Percentiles rank a stretch among this genome's conserved stretches.
Evolutionary conservation across 768 basidiomycete species (phyloP).

Genomic region (Pleurotus giganteus): DNA sequence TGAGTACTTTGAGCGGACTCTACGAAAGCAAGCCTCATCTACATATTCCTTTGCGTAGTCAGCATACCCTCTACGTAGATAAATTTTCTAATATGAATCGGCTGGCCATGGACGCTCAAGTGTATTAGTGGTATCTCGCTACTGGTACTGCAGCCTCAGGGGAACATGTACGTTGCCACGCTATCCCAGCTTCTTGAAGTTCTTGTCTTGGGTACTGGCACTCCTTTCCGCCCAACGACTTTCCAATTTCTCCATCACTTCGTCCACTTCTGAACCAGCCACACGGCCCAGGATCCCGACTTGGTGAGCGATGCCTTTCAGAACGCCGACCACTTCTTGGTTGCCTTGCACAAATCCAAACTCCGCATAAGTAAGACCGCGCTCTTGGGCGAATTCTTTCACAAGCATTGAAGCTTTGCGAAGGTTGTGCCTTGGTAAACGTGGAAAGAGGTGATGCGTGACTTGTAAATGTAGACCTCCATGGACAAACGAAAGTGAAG

Average conservation of each 20-base stretch:
- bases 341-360: conserved; percentile 89
- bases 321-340: conserved; percentile 74
- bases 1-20: conserved; percentile 67
- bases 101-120: too few species aligned
- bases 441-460: conserved; percentile 95
- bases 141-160: too few species aligned
- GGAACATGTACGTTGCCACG: too few species aligned
- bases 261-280: conserved; percentile 69
- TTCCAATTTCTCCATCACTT: conserved; percentile 52
- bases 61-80: too few species aligned
- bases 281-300: conserved; percentile 79
- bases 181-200: too few species aligned
- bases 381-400: conserved; percentile 84
- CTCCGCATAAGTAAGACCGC: conserved; percentile 84
- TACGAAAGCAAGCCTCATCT: conserved; percentile 37
- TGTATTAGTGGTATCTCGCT: too few species aligned
- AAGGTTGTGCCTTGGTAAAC: conserved; percentile 92
- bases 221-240: conserved; percentile 21
- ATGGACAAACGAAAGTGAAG: conserved; percentile 84
- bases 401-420: conserved; percentile 78
- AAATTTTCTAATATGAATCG: too few species aligned
- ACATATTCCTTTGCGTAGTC: background rate
- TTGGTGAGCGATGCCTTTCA: conserved; percentile 86
- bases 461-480: conserved; percentile 98
- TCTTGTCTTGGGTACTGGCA: too few species aligned